Conservation (phyloP, 768 basidiomycete genomes). For the Boletus eberwhitei region DNA sequence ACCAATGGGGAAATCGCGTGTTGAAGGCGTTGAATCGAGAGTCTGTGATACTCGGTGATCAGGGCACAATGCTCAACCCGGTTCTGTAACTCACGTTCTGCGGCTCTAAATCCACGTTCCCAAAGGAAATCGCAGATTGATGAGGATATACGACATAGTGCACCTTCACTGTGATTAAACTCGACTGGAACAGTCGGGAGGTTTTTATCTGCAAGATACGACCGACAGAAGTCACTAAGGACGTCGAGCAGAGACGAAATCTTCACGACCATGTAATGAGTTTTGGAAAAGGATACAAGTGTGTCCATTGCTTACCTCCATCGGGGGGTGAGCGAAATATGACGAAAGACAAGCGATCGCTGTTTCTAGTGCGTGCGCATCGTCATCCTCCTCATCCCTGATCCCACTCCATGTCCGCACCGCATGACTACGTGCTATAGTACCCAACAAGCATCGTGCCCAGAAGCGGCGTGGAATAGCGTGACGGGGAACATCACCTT, state of each 20-base stretch:
- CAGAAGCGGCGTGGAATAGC: constrained; percentile 47
- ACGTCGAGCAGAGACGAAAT: constrained; percentile 38
- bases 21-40: constrained; percentile 41
- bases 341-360: constrained; percentile 50
- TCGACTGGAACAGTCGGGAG: constrained; percentile 29
- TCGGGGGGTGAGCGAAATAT: constrained; percentile 45
- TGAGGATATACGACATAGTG: constrained; percentile 31
- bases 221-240: constrained; percentile 40
- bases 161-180: constrained; percentile 32
- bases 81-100: constrained; percentile 34
- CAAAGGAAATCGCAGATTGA: constrained; percentile 52
- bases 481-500: constrained; percentile 18
- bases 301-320: constrained; percentile 34
- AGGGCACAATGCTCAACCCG: neutral
- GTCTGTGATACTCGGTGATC: constrained; percentile 22
- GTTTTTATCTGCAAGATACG: constrained; percentile 32
- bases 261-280: constrained; percentile 25
- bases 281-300: neutral
- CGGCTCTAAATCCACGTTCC: constrained; percentile 44
- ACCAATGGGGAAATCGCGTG: constrained; percentile 58
- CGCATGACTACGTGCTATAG: constrained; percentile 43
- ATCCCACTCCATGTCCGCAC: constrained; percentile 37
- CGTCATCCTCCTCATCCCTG: constrained; percentile 3
- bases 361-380: constrained; percentile 37
- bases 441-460: constrained; percentile 43